phyloP scores from a whole-genome alignment of 768 basidiomycete species.

The Tulasnella sp. region DNA sequence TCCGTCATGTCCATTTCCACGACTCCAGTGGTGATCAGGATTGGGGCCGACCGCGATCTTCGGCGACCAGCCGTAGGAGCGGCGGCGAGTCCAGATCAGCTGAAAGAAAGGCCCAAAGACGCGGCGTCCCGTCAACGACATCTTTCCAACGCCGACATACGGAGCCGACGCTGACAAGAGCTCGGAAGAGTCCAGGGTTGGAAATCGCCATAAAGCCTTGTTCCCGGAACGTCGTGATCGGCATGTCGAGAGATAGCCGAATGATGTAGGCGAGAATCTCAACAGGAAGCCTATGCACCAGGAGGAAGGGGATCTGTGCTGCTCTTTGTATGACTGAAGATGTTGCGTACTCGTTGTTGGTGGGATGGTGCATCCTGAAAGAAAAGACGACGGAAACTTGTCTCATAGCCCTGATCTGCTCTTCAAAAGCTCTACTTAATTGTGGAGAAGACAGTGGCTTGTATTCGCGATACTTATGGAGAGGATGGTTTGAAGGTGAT shows the following conservation, averaged over 20 bases:
- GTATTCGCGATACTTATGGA: no score
- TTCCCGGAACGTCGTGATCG: neutral
- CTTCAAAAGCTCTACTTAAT: no score
- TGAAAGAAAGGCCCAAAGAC: neutral
- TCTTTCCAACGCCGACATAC: neutral
- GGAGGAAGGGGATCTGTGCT: constrained; percentile 22
- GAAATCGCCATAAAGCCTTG: neutral
- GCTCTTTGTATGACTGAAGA: neutral
- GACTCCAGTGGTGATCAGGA: neutral
- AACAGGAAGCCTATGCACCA: no score
- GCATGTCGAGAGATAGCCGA: neutral
- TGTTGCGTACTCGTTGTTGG: neutral
- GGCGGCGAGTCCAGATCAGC: neutral
- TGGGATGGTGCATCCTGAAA: neutral
- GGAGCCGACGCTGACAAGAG: neutral
- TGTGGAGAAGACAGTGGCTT: no score
- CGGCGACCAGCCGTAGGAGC: neutral
- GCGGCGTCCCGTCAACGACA: neutral
- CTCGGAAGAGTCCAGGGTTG: neutral
- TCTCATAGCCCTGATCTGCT: no score
- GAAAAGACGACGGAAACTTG: neutral
- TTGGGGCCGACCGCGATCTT: neutral
- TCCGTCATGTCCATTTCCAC: neutral
- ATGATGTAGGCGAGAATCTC: neutral
- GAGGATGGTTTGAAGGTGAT: no score